A percentile compares a stretch with the other conserved stretches of the same genome.
phyloP scores from a whole-genome alignment of 2,329 filamentous ascomycete species.

The Apiospora aurea region DNA sequence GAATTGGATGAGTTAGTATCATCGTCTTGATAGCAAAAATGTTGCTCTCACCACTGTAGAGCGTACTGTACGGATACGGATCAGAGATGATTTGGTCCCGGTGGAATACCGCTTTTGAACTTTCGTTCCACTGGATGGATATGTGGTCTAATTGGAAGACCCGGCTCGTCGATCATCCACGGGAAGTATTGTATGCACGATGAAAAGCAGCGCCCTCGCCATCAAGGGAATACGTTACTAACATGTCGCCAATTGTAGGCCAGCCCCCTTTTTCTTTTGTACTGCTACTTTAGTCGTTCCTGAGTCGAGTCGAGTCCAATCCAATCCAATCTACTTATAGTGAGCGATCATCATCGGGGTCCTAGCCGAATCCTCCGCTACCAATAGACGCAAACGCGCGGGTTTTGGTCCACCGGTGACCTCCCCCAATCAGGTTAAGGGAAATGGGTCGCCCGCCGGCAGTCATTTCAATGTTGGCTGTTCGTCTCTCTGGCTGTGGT shows the following conservation, averaged over 20 bases:
- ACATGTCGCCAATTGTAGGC: not conserved
- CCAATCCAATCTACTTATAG: not conserved
- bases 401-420: not conserved
- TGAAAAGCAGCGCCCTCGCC: too few relatives aligned
- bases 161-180: too few relatives aligned
- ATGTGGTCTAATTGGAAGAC: too few relatives aligned
- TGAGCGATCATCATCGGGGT: not conserved
- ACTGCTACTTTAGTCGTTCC: not conserved
- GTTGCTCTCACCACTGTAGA: too few relatives aligned
- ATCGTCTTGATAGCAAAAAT: not conserved
- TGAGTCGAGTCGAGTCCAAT: not conserved
- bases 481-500: not conserved
- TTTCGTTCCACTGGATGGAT: too few relatives aligned
- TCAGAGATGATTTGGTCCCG: too few relatives aligned
- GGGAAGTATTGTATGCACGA: too few relatives aligned
- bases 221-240: not conserved
- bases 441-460: not conserved
- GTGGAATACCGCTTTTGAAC: too few relatives aligned
- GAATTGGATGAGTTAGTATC: not conserved
- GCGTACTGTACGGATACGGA: too few relatives aligned
- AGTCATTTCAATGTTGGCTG: not conserved
- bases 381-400: conserved; percentile 16
- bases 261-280: not conserved
- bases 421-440: conserved; percentile 13
- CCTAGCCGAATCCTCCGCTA: not conserved